Percentiles rank a stretch among this genome's conserved stretches.
Conservation (phyloP, 768 basidiomycete species). For the Daedalea quercina region DNA sequence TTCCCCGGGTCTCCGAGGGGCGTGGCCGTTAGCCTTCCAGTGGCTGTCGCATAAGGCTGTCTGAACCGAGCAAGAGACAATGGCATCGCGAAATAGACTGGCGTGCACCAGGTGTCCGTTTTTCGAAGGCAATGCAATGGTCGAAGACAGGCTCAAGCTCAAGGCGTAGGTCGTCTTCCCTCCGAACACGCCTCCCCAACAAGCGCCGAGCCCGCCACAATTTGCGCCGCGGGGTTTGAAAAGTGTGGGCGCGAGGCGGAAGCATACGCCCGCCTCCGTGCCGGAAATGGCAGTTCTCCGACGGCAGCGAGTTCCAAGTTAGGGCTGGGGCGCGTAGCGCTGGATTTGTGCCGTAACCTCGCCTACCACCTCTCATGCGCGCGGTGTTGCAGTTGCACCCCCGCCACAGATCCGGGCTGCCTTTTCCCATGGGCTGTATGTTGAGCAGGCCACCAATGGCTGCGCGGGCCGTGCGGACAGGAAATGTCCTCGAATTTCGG, state of each 20-base stretch:
- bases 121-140: not conserved
- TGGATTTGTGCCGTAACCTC: too few relatives aligned
- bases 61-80: not conserved
- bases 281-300: not conserved
- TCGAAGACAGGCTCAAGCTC: not conserved
- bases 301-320: not conserved
- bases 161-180: too few relatives aligned
- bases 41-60: not conserved
- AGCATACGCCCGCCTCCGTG: not conserved
- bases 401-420: too few relatives aligned
- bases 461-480: not conserved
- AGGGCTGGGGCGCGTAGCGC: not conserved
- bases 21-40: not conserved
- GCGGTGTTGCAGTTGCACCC: too few relatives aligned
- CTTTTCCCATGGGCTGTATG: not conserved
- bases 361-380: too few relatives aligned
- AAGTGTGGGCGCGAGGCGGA: not conserved
- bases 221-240: not conserved
- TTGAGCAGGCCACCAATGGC: not conserved
- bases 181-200: not conserved
- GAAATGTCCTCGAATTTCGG: slow-evolving; percentile 7
- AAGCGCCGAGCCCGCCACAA: not conserved
- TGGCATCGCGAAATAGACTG: not conserved
- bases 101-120: not conserved
- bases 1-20: not conserved